phyloP scores from a whole-genome alignment of 352 stramenopile genomes.

The Globisporangium mamillatum region DNA sequence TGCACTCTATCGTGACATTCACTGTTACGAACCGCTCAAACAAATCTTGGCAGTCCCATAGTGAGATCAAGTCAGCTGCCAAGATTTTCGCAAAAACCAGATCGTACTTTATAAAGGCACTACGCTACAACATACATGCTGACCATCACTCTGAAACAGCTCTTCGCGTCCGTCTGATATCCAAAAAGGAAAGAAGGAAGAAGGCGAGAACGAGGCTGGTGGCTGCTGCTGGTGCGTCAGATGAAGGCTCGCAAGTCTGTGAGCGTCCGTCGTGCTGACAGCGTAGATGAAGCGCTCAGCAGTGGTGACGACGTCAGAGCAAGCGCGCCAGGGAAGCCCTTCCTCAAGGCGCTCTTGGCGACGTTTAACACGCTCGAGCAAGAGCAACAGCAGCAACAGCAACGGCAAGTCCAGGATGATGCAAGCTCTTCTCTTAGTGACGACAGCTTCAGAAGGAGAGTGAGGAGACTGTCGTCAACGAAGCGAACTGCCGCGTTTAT shows the following conservation, averaged over 20 bases:
- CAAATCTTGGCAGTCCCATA: too few species aligned
- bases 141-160: neutral
- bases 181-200: neutral
- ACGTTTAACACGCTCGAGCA: slow-evolving; percentile 12
- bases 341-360: slow-evolving; percentile 15
- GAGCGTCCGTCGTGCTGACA: neutral
- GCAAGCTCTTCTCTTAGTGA: neutral
- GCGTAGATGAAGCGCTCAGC: neutral
- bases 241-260: neutral
- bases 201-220: too few species aligned
- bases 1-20: too few species aligned
- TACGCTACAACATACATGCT: neutral
- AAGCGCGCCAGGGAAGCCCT: slow-evolving; percentile 16
- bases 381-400: neutral
- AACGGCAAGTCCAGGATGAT: neutral
- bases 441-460: neutral
- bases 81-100: neutral
- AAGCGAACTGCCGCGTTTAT: neutral
- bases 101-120: neutral
- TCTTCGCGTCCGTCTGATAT: neutral
- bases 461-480: neutral
- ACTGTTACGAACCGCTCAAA: too few species aligned
- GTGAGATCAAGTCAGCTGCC: too few species aligned
- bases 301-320: slow-evolving; percentile 3
- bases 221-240: neutral